Evolutionary conservation across 345 rosid genomes (phyloP).

Genomic region (Bruguiera gymnorhiza): DNA sequence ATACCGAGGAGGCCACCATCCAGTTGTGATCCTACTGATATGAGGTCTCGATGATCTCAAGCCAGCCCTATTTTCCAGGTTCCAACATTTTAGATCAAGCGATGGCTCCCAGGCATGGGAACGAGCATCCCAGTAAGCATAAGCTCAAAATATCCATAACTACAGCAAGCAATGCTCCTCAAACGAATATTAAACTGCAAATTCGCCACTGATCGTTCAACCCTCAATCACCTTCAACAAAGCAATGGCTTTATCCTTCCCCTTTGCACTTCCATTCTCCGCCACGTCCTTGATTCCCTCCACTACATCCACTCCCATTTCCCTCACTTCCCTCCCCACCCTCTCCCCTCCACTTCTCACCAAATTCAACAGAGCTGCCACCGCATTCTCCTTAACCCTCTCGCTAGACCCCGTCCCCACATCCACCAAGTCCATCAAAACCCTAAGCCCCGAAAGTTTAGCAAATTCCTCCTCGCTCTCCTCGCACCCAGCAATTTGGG

Average conservation of each 20-base stretch:
- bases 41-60: no score
- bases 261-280: slow-evolving; percentile 59
- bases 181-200: slow-evolving; percentile 25
- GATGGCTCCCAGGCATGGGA: no score
- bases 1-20: neutral
- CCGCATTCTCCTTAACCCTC: slow-evolving; percentile 72
- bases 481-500: slow-evolving; percentile 89
- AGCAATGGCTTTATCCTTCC: slow-evolving; percentile 59
- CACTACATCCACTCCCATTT: slow-evolving; percentile 33
- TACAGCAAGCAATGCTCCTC: neutral
- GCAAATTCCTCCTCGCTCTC: slow-evolving; percentile 69
- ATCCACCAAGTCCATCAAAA: slow-evolving; percentile 75
- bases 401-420: slow-evolving; percentile 57
- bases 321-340: slow-evolving; percentile 45
- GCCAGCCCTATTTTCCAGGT: no score
- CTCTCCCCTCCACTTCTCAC: slow-evolving; percentile 53
- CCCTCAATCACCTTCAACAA: slow-evolving; percentile 44
- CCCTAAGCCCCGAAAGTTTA: slow-evolving; percentile 48
- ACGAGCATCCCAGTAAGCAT: no score
- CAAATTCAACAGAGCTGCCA: slow-evolving; percentile 69
- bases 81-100: no score
- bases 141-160: no score
- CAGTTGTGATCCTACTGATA: no score
- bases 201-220: slow-evolving; percentile 6
- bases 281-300: slow-evolving; percentile 62